These are phyloP conservation scores for Oryza rufipogon DNA, from an alignment of 176 grass and related monocot species.

Conservation along the genomic window DNA sequence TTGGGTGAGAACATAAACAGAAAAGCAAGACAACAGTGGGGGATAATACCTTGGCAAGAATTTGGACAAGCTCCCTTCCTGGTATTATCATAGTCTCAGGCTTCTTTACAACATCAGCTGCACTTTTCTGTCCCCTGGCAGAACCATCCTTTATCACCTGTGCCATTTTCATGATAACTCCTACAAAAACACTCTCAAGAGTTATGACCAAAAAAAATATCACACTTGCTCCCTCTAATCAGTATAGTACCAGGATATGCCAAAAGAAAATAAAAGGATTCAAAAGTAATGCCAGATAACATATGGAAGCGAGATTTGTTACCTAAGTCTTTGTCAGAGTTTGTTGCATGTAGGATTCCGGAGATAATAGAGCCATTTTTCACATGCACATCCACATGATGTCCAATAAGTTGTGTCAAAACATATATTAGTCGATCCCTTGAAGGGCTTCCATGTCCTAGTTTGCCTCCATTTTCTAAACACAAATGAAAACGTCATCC, in stretches of 20 bases:
- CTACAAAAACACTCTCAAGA: constrained; percentile 41
- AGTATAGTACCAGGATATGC: not conserved
- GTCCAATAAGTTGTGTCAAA: constrained; percentile 72
- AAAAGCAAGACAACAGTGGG: not conserved
- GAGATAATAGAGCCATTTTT: constrained; percentile 97
- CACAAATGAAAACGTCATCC: constrained; percentile 44
- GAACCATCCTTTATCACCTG: constrained; percentile 74
- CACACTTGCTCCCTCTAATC: not conserved
- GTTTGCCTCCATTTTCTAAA: constrained; percentile 65
- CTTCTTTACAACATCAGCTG: constrained; percentile 59
- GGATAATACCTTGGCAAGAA: constrained; percentile 81
- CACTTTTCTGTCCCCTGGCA: constrained; percentile 53
- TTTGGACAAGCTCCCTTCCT: constrained; percentile 78
- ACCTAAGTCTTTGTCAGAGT: constrained; percentile 93
- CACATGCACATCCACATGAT: constrained; percentile 83
- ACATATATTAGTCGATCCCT: constrained; percentile 83
- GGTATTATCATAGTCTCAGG: constrained; percentile 90
- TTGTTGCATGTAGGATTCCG: constrained; percentile 92
- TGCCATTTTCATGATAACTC: constrained; percentile 95
- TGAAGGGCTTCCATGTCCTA: constrained; percentile 53
- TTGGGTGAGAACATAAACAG: not conserved
- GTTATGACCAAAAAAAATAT: constrained; percentile 29
- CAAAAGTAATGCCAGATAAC: not conserved
- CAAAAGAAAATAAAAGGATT: constrained; percentile 5
- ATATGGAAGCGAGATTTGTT: constrained; percentile 30